These are phyloP conservation scores for Leptographium wingfieldii DNA, from an alignment of 2,329 filamentous ascomycete genomes.

Conservation along the genomic window DNA sequence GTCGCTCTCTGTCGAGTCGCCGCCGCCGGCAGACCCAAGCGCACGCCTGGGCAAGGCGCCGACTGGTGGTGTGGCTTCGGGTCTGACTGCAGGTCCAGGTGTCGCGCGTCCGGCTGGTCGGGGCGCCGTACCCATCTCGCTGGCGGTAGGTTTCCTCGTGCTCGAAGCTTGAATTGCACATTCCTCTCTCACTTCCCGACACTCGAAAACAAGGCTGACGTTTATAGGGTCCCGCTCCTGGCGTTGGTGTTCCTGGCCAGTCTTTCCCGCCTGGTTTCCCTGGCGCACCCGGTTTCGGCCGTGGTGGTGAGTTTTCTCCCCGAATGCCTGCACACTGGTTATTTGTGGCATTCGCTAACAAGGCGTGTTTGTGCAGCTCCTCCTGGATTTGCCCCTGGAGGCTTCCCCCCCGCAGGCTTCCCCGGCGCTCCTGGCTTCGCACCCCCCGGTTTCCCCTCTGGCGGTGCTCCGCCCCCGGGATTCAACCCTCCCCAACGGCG, in stretches of 20 bases:
- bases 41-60: conserved; percentile 71
- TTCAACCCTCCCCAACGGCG: conserved; percentile 62
- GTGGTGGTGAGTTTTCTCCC: conserved; percentile 35
- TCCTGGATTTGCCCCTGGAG: conserved; percentile 18
- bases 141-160: conserved; percentile 48
- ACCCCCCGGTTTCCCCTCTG: conserved; percentile 26
- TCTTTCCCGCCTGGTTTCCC: conserved; percentile 40
- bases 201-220: conserved; percentile 4
- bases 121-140: conserved; percentile 61
- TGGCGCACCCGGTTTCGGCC: conserved; percentile 38
- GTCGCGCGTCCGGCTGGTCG: conserved; percentile 85
- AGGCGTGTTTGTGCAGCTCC: conserved; percentile 23
- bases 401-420: conserved; percentile 27
- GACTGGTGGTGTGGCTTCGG: conserved; percentile 54
- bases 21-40: conserved; percentile 86
- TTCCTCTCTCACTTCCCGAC: neutral
- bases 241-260: conserved; percentile 61
- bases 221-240: conserved; percentile 62
- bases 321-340: neutral
- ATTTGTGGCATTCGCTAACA: conserved; percentile 10
- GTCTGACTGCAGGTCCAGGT: conserved; percentile 72
- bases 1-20: conserved; percentile 88
- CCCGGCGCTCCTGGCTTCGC: conserved; percentile 16
- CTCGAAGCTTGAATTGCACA: neutral
- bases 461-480: conserved; percentile 50